phyloP scores from a whole-genome alignment of 1,284 basidiomycete species.

The Sporisorium graminicola region DNA sequence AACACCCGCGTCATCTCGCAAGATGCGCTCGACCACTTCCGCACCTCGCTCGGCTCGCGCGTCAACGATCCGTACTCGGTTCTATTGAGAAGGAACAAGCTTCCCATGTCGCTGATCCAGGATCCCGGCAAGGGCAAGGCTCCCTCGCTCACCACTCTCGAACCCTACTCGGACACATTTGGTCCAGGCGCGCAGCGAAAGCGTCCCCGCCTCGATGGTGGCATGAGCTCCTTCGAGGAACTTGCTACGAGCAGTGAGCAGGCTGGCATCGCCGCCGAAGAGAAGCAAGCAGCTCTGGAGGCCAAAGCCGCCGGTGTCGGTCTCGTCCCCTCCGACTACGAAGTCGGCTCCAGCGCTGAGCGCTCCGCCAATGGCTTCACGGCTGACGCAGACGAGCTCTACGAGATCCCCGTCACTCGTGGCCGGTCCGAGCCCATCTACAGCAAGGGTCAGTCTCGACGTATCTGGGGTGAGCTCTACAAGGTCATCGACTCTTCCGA shows the following conservation, averaged over 20 bases:
- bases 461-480: conserved; percentile 98
- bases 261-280: conserved; percentile 56
- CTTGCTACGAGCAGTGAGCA: conserved; percentile 59
- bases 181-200: conserved; percentile 68
- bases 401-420: conserved; percentile 65
- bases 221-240: conserved; percentile 64
- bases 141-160: conserved; percentile 62
- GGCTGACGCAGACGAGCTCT: conserved; percentile 59
- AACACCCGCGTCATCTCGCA: conserved; percentile 91
- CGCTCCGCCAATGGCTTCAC: conserved; percentile 61
- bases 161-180: conserved; percentile 66
- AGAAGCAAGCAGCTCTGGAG: conserved; percentile 51
- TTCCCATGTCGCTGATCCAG: conserved; percentile 68
- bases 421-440: conserved; percentile 68
- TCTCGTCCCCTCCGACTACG: conserved; percentile 66
- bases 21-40: conserved; percentile 73
- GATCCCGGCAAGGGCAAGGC: conserved; percentile 63
- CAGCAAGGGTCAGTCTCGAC: conserved; percentile 68
- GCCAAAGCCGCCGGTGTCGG: conserved; percentile 62
- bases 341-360: conserved; percentile 59
- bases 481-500: conserved; percentile 99
- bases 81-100: conserved; percentile 66
- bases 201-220: conserved; percentile 65
- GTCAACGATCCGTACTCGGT: conserved; percentile 68
- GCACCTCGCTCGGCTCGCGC: conserved; percentile 62